Evolutionary conservation across 345 rosid genomes (phyloP), one percentile per base, ranked within the genome.

Genomic region (Leavenworthia alabamica): DNA sequence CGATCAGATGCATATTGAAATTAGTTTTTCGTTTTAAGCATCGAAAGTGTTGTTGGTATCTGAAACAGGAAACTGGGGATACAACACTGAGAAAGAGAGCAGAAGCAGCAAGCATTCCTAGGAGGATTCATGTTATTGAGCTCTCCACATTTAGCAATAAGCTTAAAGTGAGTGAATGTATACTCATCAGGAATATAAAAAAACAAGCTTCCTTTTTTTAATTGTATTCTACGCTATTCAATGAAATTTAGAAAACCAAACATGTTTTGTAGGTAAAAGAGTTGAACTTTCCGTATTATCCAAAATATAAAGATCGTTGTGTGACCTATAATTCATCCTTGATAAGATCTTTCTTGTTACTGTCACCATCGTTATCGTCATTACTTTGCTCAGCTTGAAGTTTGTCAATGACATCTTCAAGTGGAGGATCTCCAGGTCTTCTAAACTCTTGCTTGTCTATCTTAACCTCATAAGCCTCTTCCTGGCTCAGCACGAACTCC

Each of bases 401-500:
- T 64, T 66, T 73, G 68, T 76, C 81, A 8, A 80, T 5, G 2
- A 87, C 80, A 65, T 73, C 73, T n/a, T 87, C 96, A 4, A 85
- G 56, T 0, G 99, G 89, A 49, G 90, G 94, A 77, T 89, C 96
- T 37, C 96, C 99, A 1, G 87, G 73, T 73, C 96, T 79, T 31
- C 96, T 71, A 53, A 77, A 93, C 56, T 62, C 74, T 68, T 79
- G 80, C 29, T 93, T 94, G 31, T 89, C 96, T 3, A 87, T 79
- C 83, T 89, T 89, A 15, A 93, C 62, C 77, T 93, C 96, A 43
- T 89, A 89, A 12, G 91, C 92, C 19, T 93, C 99, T 13, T 69
- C 80, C 42, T 89, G 91, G 11, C 62, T 79, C 75, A 89, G 54
- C 19, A 93, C 56, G 35, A 85, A 93, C 53, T 93, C 97, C 83